Conservation (phyloP, 139 green algal genomes). For the Marvania coccoides region DNA sequence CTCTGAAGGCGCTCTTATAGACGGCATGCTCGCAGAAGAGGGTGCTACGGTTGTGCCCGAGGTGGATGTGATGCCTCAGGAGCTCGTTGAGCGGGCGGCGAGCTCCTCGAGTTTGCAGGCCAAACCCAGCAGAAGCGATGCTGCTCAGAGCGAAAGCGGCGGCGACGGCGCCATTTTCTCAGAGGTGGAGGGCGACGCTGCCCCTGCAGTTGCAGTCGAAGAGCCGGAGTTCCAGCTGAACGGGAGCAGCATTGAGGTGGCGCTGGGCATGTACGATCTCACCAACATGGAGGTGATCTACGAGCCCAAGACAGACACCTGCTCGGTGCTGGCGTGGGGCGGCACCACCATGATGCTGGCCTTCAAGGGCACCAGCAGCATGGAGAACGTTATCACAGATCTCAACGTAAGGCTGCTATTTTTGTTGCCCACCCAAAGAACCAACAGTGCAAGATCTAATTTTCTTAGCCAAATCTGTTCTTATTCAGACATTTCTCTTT, state of each 20-base stretch:
- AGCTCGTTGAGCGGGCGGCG: too few species aligned
- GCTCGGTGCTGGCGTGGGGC: constrained; percentile 32
- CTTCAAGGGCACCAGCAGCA: constrained; percentile 29
- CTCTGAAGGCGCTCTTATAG: too few species aligned
- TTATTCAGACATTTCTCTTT: too few species aligned
- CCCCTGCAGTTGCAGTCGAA: too few species aligned
- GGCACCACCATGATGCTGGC: constrained; percentile 17
- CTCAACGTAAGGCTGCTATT: constrained; percentile 15
- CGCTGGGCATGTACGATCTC: constrained; percentile 6
- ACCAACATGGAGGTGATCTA: constrained; percentile 21
- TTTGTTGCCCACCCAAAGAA: not conserved
- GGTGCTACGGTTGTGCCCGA: too few species aligned
- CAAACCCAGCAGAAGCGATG: too few species aligned
- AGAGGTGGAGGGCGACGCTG: too few species aligned
- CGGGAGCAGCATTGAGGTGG: not conserved
- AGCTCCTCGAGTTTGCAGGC: too few species aligned
- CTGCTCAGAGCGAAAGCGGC: not conserved
- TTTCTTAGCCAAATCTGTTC: too few species aligned
- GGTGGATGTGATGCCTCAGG: too few species aligned
- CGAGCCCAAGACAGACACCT: constrained; percentile 25
- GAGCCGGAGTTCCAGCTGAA: not conserved
- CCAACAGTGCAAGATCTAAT: not conserved
- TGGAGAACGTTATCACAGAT: constrained; percentile 39
- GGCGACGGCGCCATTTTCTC: too few species aligned
- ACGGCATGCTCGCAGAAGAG: too few species aligned